Evolutionary conservation across 768 basidiomycete genomes (phyloP).

Genomic region (Rhodotorula paludigena): DNA sequence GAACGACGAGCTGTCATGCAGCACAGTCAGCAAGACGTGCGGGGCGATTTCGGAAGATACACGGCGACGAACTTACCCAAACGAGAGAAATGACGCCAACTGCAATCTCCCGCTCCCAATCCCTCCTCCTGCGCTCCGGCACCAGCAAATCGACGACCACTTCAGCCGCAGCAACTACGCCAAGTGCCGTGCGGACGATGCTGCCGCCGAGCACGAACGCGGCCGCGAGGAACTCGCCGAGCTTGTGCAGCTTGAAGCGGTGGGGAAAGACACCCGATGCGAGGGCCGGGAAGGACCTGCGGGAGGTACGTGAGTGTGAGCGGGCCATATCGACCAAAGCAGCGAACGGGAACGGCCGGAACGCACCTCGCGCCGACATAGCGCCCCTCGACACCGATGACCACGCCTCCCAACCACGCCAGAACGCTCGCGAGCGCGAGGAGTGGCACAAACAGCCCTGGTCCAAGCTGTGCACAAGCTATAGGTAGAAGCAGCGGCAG

Average conservation of each 20-base stretch:
- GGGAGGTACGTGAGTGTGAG: not conserved
- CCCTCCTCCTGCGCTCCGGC: conserved; percentile 13
- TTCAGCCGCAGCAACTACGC: conserved; percentile 29
- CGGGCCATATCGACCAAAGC: not conserved
- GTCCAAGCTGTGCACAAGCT: conserved; percentile 24
- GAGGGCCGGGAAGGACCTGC: conserved; percentile 35
- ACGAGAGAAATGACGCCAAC: conserved; percentile 1
- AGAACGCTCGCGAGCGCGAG: conserved; percentile 28
- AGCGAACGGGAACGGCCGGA: not conserved
- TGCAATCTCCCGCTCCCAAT: conserved; percentile 22
- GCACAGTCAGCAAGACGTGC: not conserved
- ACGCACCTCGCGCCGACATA: conserved; percentile 41
- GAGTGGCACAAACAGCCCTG: conserved; percentile 33
- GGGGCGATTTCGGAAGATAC: not conserved
- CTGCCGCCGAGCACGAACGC: conserved; percentile 26
- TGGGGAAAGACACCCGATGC: conserved; percentile 41
- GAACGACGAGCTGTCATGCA: conserved; percentile 24
- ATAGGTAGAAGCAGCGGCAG: conserved; percentile 28
- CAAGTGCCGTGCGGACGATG: conserved; percentile 25
- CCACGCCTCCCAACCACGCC: conserved; percentile 37
- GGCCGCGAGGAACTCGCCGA: conserved; percentile 38
- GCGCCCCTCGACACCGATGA: conserved; percentile 36
- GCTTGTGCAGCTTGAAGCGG: conserved; percentile 28
- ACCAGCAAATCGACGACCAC: conserved; percentile 28
- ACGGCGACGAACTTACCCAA: conserved; percentile 14